A percentile compares a stretch with the other conserved stretches of the same genome.
phyloP scores from a whole-genome alignment of 202 grass and related monocot genomes.

The Panicum virgatum region DNA sequence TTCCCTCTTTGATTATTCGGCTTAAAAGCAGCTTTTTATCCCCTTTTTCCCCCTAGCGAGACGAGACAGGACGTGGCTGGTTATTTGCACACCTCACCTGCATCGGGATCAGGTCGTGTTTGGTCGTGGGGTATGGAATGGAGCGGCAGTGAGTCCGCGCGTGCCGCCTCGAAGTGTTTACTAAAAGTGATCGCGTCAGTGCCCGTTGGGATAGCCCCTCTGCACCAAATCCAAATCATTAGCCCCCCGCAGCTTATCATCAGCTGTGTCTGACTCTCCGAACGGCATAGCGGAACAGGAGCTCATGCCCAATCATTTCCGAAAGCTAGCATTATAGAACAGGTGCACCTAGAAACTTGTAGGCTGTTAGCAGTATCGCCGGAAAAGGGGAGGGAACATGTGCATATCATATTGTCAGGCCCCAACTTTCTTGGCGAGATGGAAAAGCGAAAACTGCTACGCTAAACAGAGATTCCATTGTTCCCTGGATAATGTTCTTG shows the following conservation, averaged over 20 bases:
- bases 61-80: not conserved
- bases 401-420: not conserved
- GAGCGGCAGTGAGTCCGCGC: not conserved
- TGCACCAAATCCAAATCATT: constrained; percentile 31
- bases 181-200: not conserved
- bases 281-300: not conserved
- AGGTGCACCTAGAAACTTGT: constrained; percentile 8
- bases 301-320: constrained; percentile 12
- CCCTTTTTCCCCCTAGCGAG: rapidly evolving
- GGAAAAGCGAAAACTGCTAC: not conserved
- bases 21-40: not conserved
- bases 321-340: not conserved
- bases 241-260: not conserved
- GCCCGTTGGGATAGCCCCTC: not conserved
- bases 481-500: not conserved
- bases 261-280: not conserved
- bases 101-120: not conserved
- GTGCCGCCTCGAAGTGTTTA: not conserved
- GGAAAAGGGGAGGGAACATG: not conserved
- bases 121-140: not conserved
- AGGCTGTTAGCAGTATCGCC: not conserved
- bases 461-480: not conserved
- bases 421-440: not conserved
- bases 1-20: not conserved
- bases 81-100: not conserved